Conservation (phyloP, 2,329 filamentous ascomycete genomes). For the Onygena corvina region DNA sequence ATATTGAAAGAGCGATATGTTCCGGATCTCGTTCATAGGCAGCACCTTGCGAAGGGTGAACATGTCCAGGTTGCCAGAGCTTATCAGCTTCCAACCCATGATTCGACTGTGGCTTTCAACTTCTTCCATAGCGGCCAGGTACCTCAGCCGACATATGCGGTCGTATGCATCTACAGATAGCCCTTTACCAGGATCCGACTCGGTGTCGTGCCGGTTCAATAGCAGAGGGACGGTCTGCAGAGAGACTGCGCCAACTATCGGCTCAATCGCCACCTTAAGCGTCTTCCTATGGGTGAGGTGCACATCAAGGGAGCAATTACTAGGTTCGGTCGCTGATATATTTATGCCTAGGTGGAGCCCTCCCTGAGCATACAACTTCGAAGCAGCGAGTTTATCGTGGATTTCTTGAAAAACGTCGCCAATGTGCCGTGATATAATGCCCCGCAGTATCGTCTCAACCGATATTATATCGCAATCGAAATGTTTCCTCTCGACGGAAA, state of each 20-base stretch:
- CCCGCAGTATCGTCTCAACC: slow-evolving; percentile 59
- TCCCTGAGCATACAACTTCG: slow-evolving; percentile 50
- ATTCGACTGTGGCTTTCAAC: slow-evolving; percentile 27
- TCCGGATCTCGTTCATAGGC: slow-evolving; percentile 50
- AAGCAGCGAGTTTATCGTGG: slow-evolving; percentile 47
- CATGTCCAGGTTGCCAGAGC: slow-evolving; percentile 27
- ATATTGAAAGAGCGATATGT: slow-evolving; percentile 59
- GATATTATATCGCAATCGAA: slow-evolving; percentile 59
- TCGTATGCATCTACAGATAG: slow-evolving; percentile 30
- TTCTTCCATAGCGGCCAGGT: slow-evolving; percentile 30
- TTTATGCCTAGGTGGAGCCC: slow-evolving; percentile 48
- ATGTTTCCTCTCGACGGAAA: slow-evolving; percentile 53
- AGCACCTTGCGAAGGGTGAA: slow-evolving; percentile 47
- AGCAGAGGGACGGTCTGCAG: slow-evolving; percentile 53
- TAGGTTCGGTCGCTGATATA: slow-evolving; percentile 50
- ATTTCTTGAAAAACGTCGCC: slow-evolving; percentile 58
- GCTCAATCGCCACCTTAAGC: slow-evolving; percentile 57
- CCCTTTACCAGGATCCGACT: slow-evolving; percentile 48
- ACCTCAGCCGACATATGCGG: slow-evolving; percentile 30
- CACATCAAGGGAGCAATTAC: slow-evolving; percentile 55
- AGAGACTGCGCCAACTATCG: slow-evolving; percentile 63
- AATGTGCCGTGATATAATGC: slow-evolving; percentile 63
- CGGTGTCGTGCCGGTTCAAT: slow-evolving; percentile 48
- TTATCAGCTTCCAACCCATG: slow-evolving; percentile 24
- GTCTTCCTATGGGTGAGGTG: slow-evolving; percentile 54